Evolutionary conservation across 805 yeast species (phyloP), one percentile per base, ranked within the genome.

Genomic region (Pichia rugopelliculosa): DNA sequence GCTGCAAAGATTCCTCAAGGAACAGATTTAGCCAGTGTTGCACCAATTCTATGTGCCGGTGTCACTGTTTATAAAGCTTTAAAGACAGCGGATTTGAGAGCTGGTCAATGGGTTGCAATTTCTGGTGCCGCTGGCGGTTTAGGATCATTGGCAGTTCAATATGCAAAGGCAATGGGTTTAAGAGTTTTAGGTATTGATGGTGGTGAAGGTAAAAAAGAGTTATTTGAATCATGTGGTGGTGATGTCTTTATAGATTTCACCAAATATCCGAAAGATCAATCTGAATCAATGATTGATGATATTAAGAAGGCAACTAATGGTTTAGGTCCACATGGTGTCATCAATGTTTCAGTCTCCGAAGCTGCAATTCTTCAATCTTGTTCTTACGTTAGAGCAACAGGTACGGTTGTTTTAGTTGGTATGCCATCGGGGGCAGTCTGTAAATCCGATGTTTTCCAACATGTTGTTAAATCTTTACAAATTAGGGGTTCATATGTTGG

Each of bases 401-500:
- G 85, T 64, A 79, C 76, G 50, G 80, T 80, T 57, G 79, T 72
- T 42, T 69, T 72, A 41, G 83, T 80, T 47, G 84, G 85, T 57
- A 68, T 79, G 61, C 85, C 85, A 56, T 79, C 82, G 13, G 76
- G 72, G 53, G 81, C 84, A 49, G 74, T 74, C 54, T 71, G 74
- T 55, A 60, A 64, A 48, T 72, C 80, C 21, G 68, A 71, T 42
- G 80, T 79, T 38, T 77, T 79, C 68, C 65, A 68, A 47, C 72
- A 77, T 41, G 84, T 80, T 49, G 73, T 76, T 49, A 76, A 70
- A 63, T 74, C 80, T 45, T 65, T 79, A 55, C 68, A 64, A 59
- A 76, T 79, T 60, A 68, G 65, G 55, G 82, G 81, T 52, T 77
- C 82, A 41, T 76, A 75, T 57, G 82, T 77, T 42, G 83, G 83